Percentiles rank a stretch among this genome's conserved stretches.
phyloP scores from a whole-genome alignment of 106 monocot genomes.

The Apostasia shenzhenica region DNA sequence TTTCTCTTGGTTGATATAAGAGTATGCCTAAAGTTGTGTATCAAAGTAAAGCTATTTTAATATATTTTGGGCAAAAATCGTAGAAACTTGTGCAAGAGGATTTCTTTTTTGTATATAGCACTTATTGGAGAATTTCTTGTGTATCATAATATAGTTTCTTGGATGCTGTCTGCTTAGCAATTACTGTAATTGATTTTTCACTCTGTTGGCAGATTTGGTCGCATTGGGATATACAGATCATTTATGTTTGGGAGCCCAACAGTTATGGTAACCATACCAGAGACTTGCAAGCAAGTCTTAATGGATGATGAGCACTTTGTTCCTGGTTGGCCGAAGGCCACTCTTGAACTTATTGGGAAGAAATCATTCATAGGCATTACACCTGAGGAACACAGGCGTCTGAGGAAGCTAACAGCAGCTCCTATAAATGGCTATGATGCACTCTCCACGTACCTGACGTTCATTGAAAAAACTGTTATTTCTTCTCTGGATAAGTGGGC shows the following conservation, averaged over 20 bases:
- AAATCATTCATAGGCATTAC: conserved; percentile 69
- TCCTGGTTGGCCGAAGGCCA: conserved; percentile 79
- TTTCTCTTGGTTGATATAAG: too few relatives aligned
- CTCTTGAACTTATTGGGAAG: conserved; percentile 60
- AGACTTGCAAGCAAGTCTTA: conserved; percentile 63
- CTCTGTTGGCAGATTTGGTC: conserved; percentile 39
- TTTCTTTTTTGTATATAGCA: too few relatives aligned
- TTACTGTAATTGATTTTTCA: too few relatives aligned
- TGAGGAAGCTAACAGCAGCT: conserved; percentile 54
- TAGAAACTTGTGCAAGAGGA: too few relatives aligned
- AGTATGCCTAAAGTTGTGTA: too few relatives aligned
- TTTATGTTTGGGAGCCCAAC: conserved; percentile 96
- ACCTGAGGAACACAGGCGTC: conserved; percentile 69
- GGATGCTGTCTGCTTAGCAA: too few relatives aligned
- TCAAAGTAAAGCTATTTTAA: too few relatives aligned
- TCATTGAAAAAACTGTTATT: conserved; percentile 53
- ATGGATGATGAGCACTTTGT: conserved; percentile 85
- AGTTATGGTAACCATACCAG: conserved; percentile 59
- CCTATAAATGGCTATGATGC: conserved; percentile 80
- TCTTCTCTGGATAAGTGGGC: conserved; percentile 58
- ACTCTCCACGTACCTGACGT: conserved; percentile 65
- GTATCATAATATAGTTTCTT: too few relatives aligned
- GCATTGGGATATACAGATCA: conserved; percentile 67
- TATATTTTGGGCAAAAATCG: too few relatives aligned
- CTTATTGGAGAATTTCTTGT: too few relatives aligned